Evolutionary conservation across 1,284 basidiomycete species (phyloP), one percentile per base, ranked within the genome.

Genomic region (Fomitopsis betulina): DNA sequence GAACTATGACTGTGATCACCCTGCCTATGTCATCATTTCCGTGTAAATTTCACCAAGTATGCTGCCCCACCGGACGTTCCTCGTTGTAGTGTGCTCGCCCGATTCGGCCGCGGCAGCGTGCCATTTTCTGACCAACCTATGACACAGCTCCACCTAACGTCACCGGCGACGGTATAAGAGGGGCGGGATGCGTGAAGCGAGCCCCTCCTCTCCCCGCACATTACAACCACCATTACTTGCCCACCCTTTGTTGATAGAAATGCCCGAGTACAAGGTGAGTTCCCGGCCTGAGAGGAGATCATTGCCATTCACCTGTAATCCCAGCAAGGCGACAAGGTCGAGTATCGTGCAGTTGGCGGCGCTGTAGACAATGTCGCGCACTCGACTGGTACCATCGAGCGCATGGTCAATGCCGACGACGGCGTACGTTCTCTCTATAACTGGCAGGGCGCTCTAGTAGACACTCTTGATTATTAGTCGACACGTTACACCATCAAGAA

Each of bases 261-360:
- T 51, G 49, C 23, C 49, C 15, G 32, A 13, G 9, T 51, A 51
- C 49, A 33, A 35, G 49, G 49, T 35, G 8, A 33, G n/a, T 12
- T 13, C 2, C 7, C 13, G 47, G 5, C 33, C 15, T 30, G 13
- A 50, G 27, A 12, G 2, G 17, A 43, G 35, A 9, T 21, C 23
- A 21, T 6, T 7, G n/a, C 25, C 5, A 10, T 32, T 51, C 30
- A 51, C 33, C 7, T 12, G 1, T 4, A 8, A 19, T 1, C 19
- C 3, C 53, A 77, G 76, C 62, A 67, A 61, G 77, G 76, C 53
- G 75, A 79, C 59, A 72, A 68, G 58, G 75, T 79, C 60, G 74
- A 78, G 60, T 80, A 79, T 60, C 70, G 74, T 57, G 75, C 76
- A 43, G 72, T 79, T 32, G 78, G 77, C 21, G 67, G 76, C 19